Evolutionary conservation across 2,329 filamentous ascomycete genomes (phyloP), one percentile per base, ranked within the genome.

Genomic region (Colletotrichum sidae): DNA sequence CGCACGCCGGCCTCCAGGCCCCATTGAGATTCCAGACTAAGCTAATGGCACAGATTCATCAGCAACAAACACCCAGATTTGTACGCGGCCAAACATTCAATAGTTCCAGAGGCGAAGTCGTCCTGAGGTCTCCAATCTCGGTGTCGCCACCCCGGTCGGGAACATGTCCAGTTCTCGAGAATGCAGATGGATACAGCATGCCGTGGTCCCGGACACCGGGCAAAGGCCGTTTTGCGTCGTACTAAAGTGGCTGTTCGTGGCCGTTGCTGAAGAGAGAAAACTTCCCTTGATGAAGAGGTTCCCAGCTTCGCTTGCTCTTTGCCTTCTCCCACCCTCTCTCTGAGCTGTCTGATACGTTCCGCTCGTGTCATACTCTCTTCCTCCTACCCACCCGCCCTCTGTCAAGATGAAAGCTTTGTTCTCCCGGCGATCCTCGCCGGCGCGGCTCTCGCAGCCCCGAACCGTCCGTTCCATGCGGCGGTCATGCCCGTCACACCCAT

Each of bases 361-460:
- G 13, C 45, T 58, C 37, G 55, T 38, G 13, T 25, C 33, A 12
- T n/a, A 42, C 38, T 34, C 37, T 35, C 8, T 25, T 12, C 34
- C 51, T 17, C 38, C 13, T 13, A 13, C 39, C 33, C 38, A 37
- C 17, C 35, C 15, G 10, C 15, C 49, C 44, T 15, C 44, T 17
- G 50, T 41, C 44, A 61, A 52, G 33, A 65, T 65, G 62, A 65
- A 65, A 61, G 62, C 46, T 61, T 53, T 65, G 57, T 65, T 35
- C 52, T 65, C 41, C 51, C 42, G 25, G 46, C 46, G 62, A 51
- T 39, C n/a, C 45, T 65, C 8, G 58, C 47, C 46, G 62, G 62
- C 33, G 62, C 51, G 35, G 62, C 62, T 6, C 34, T 65, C 17
- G 62, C 62, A 33, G 57, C 51, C 15, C 62, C 57, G 45, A 55